These are phyloP conservation scores for Phalaenopsis hybrid DNA, from an alignment of 116 monocot species.

Conservation along the genomic window DNA sequence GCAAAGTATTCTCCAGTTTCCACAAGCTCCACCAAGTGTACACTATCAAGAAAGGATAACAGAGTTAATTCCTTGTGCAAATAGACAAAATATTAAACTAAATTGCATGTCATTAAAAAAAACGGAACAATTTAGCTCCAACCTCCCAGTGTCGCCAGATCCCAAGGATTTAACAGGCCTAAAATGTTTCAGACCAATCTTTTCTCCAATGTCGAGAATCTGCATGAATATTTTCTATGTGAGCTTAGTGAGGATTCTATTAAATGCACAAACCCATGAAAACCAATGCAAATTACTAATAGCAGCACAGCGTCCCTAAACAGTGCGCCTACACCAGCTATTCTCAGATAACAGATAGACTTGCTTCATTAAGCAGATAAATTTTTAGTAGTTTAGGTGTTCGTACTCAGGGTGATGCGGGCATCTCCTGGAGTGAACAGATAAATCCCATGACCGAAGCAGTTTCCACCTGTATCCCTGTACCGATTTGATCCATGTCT, in stretches of 20 bases:
- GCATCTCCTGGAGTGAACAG: no score
- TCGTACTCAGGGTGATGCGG: not conserved
- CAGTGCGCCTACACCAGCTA: not conserved
- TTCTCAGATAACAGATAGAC: not conserved
- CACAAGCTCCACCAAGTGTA: constrained; percentile 88
- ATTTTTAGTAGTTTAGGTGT: not conserved
- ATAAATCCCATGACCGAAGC: no score
- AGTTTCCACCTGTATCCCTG: no score
- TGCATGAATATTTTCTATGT: constrained; percentile 16
- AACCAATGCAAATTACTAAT: not conserved
- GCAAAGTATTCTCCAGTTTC: constrained; percentile 87
- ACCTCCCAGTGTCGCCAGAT: constrained; percentile 99
- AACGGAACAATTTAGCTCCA: not conserved
- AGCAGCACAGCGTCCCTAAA: not conserved
- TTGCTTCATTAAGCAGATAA: not conserved
- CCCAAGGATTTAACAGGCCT: constrained; percentile 83
- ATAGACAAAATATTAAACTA: not conserved
- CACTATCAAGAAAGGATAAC: constrained; percentile 38
- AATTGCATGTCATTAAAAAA: not conserved
- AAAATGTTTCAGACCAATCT: constrained; percentile 75
- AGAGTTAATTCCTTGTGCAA: not conserved
- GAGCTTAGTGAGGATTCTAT: not conserved
- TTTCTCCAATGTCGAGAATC: constrained; percentile 69
- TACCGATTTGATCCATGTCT: no score
- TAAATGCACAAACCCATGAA: not conserved